Percentiles rank a stretch among this genome's conserved stretches.
Evolutionary conservation across 2,329 filamentous ascomycete genomes (phyloP).

Genomic region (Aspergillus alliaceus): DNA sequence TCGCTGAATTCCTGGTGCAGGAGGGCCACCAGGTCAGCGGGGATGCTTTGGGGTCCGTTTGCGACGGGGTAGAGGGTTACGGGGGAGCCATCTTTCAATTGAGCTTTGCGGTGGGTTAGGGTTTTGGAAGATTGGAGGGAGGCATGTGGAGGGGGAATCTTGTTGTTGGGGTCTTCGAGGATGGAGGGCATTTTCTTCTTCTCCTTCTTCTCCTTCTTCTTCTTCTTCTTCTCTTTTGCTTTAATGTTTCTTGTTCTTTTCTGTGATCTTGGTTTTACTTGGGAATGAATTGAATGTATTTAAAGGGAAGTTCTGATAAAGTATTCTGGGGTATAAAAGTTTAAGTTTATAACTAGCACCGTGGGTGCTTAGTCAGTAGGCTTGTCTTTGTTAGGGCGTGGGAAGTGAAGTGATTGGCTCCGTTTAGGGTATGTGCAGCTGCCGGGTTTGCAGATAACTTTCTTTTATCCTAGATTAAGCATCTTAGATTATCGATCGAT

Average conservation of each 20-base stretch:
- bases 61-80: slow-evolving; percentile 33
- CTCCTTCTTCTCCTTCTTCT: not conserved
- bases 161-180: slow-evolving; percentile 36
- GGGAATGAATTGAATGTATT: no score
- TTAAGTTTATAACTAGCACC: not conserved
- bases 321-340: no score
- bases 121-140: slow-evolving; percentile 18
- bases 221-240: not conserved
- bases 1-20: slow-evolving; percentile 35
- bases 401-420: not conserved
- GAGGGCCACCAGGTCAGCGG: slow-evolving; percentile 24
- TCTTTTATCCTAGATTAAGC: no score
- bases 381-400: not conserved
- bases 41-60: slow-evolving; percentile 22
- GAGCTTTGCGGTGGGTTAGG: slow-evolving; percentile 23
- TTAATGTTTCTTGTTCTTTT: no score
- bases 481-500: no score
- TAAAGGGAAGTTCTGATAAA: no score
- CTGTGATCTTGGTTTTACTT: no score
- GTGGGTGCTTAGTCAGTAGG: not conserved
- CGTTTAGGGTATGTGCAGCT: no score
- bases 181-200: slow-evolving; percentile 34
- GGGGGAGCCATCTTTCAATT: slow-evolving; percentile 22
- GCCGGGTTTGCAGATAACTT: no score
- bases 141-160: slow-evolving; percentile 25